These are phyloP conservation scores for Talaromyces wortmannii DNA, from an alignment of 495 filamentous ascomycete species.

Conservation along the genomic window DNA sequence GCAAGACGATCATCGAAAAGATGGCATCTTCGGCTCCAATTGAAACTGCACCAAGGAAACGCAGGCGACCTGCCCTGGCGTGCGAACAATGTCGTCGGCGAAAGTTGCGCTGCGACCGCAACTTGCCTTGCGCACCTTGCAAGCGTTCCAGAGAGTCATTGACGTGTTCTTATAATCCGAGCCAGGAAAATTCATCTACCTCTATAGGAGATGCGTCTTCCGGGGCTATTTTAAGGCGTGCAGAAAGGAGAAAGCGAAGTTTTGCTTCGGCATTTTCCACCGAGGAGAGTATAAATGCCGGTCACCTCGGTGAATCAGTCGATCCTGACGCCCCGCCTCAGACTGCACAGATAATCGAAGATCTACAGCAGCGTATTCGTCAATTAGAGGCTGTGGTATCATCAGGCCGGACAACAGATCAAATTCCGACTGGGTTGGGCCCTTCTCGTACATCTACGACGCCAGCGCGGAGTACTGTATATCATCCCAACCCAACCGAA, in stretches of 20 bases:
- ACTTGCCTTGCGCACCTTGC: conserved; percentile 30
- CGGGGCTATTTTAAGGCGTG: too few species aligned
- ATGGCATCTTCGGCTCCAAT: not conserved
- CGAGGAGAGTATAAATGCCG: conserved; percentile 1
- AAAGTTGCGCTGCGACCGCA: conserved; percentile 40
- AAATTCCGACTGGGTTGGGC: too few species aligned
- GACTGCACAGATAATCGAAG: conserved; percentile 8
- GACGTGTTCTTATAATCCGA: conserved; percentile 9
- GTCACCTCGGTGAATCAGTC: conserved; percentile 3
- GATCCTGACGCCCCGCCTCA: conserved; percentile 6
- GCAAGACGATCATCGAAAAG: not conserved
- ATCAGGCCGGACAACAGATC: too few species aligned
- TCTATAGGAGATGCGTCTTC: too few species aligned
- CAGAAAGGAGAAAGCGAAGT: not conserved
- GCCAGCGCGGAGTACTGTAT: not conserved
- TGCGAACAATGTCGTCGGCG: conserved; percentile 36
- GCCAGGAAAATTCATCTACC: conserved; percentile 5
- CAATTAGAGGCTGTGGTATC: conserved; percentile 6
- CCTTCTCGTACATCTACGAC: not conserved
- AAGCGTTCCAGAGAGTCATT: conserved; percentile 19
- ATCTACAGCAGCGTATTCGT: conserved; percentile 12
- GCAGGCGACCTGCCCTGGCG: conserved; percentile 31
- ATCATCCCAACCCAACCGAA: not conserved
- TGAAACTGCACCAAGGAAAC: conserved; percentile 14
- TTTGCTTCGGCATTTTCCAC: not conserved